Evolutionary conservation across 768 basidiomycete genomes (phyloP).

Genomic region (Boletales sp.): DNA sequence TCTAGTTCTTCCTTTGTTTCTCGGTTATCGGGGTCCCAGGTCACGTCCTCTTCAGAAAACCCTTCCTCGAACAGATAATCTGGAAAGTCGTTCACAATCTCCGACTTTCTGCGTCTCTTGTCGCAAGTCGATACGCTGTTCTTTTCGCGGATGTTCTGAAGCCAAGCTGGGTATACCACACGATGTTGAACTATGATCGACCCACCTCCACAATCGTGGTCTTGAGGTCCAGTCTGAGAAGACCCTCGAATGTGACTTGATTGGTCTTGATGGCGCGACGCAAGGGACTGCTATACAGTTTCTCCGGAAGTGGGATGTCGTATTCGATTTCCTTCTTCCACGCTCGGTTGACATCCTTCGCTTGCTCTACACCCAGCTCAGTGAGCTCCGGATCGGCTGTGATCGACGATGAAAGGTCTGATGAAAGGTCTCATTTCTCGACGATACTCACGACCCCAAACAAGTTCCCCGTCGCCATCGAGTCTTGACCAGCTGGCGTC

Average conservation of each 20-base stretch:
- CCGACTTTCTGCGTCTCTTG: constrained; percentile 47
- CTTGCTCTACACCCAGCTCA: constrained; percentile 52
- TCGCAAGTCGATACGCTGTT: constrained; percentile 73
- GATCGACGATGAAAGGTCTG: background rate
- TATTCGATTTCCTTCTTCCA: constrained; percentile 47
- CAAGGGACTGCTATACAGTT: constrained; percentile 60
- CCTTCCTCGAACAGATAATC: constrained; percentile 51
- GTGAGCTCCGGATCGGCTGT: constrained; percentile 70
- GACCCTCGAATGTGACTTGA: constrained; percentile 46
- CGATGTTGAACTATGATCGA: background rate
- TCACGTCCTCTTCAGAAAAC: constrained; percentile 59
- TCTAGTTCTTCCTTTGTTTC: constrained; percentile 49
- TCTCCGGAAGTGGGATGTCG: constrained; percentile 49
- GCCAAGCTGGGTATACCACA: background rate
- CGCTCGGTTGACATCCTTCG: constrained; percentile 36
- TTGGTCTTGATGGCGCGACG: constrained; percentile 58
- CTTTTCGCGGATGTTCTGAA: constrained; percentile 63
- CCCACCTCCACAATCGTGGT: constrained; percentile 56
- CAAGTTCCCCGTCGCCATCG: constrained; percentile 59
- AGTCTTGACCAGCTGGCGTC: constrained; percentile 52
- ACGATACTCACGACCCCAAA: constrained; percentile 67
- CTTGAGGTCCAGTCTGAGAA: constrained; percentile 29
- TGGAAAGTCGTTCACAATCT: constrained; percentile 47
- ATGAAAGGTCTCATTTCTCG: background rate
- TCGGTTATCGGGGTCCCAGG: constrained; percentile 54